A percentile compares a stretch with the other conserved stretches of the same genome.
Evolutionary conservation across 176 grass and related monocot genomes (phyloP).

Genomic region (Oryza brachyantha): DNA sequence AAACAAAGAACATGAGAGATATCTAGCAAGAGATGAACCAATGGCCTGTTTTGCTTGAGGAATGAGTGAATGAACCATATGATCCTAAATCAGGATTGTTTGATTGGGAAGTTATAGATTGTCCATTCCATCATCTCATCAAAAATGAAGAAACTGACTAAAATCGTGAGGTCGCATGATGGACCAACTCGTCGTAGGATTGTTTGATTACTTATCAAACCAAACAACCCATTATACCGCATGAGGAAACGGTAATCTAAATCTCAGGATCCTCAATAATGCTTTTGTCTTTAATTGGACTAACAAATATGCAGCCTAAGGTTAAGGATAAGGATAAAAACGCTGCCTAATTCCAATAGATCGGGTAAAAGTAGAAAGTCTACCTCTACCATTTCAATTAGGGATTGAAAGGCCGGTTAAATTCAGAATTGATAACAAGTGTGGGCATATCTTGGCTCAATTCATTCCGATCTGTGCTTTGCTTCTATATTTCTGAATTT

Average conservation of each 20-base stretch:
- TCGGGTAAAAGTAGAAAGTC: background rate
- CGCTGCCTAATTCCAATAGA: background rate
- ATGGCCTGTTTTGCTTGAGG: background rate
- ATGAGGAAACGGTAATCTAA: background rate
- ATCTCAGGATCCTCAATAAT: background rate
- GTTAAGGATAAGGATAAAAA: background rate
- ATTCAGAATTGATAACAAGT: background rate
- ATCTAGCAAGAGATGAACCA: background rate
- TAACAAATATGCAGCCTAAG: background rate
- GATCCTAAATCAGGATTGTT: background rate
- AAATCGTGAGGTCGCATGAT: background rate
- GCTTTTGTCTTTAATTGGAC: background rate
- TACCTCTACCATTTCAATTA: background rate
- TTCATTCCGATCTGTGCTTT: background rate
- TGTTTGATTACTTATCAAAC: background rate
- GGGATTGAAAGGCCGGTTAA: slow-evolving; percentile 5
- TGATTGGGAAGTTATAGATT: background rate
- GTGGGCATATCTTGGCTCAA: background rate
- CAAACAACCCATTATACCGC: background rate
- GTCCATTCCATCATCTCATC: no score
- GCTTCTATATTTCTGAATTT: background rate
- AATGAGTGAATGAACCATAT: background rate
- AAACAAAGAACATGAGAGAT: background rate
- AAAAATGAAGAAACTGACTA: background rate
- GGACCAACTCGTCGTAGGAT: background rate